Base-by-base conservation (phyloP, 495 filamentous ascomycete species). In the Oidiodendron maius region DNA sequence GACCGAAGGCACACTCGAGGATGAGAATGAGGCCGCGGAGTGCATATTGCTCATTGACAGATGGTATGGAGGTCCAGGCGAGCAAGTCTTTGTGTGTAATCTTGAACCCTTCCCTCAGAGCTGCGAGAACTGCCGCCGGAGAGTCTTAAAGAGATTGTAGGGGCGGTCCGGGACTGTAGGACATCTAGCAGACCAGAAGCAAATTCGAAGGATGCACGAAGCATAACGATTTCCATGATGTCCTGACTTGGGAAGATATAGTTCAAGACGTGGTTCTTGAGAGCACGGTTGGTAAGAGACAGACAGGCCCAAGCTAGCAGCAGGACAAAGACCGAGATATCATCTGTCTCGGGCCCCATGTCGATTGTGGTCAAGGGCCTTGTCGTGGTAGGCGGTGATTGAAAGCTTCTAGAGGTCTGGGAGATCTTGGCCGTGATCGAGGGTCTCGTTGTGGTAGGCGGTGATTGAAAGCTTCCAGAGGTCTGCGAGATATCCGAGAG, bases 61-160 rank as follows among this genome's bases (percentile, higher is more conserved):
- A 2, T 48, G 45, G 46, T 9, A 49, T 3, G 16, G n/a, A 4
- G n/a, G 42, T 17, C 51, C 51, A 54, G 26, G 4, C 8, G 10
- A 54, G 44, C 2, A 49, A 20, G 10, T 46, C 24, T 21, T 46
- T 39, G 32, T 52, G 49, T 18, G 25, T 47, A 18, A 46, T 46
- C 13, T 25, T 28, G 32, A 23, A 52, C 2, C 49, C 49, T 17
- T 52, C 30, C 15, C 41, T 3, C 49, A 52, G n/a, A 15, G 34
- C 16, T 39, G 9, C 30, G 26, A 22, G 24, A 38, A 46, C 5
- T 51, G 23, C 16, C 25, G 41, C 20, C 23, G 25, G 35, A 11
- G n/a, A 36, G 25, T 3, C 3, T 30, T 3, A 46, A 47, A 17
- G 28, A 36, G 4, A 47, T 36, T 16, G 44, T 37, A 38, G 44